Evolutionary conservation across 208 protist genomes (phyloP).

Genomic region (Histomonas meleagridis): DNA sequence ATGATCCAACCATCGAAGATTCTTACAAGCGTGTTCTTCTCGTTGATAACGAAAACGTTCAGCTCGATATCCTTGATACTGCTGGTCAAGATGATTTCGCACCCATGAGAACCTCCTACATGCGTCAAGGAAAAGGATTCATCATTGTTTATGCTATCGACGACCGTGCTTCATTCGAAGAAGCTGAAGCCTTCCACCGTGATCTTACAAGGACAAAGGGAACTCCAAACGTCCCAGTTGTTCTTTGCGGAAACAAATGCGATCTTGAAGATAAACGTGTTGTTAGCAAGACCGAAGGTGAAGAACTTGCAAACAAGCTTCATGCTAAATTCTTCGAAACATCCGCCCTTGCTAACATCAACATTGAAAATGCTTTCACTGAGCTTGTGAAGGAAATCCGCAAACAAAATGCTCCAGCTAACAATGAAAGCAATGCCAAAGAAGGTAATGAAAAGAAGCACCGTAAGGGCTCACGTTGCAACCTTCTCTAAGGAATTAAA

Average conservation of each 20-base stretch:
- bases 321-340: constrained; percentile 54
- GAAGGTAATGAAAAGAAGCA: too few relatives aligned
- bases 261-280: constrained; percentile 54
- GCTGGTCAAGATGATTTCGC: constrained; percentile 50
- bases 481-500: too few relatives aligned
- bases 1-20: constrained; percentile 57
- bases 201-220: constrained; percentile 46
- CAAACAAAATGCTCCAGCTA: not conserved
- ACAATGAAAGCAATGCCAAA: too few relatives aligned
- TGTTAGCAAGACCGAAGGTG: constrained; percentile 53
- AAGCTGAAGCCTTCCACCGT: constrained; percentile 42
- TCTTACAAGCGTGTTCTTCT: constrained; percentile 43
- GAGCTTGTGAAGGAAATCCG: constrained; percentile 56
- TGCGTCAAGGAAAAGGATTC: constrained; percentile 48
- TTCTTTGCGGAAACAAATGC: constrained; percentile 59
- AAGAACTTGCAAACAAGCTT: constrained; percentile 50
- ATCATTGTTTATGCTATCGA: constrained; percentile 45
- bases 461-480: too few relatives aligned
- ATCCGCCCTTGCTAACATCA: constrained; percentile 55
- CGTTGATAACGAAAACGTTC: constrained; percentile 48
- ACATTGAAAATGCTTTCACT: constrained; percentile 58
- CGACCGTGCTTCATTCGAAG: constrained; percentile 42
- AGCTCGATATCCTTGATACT: constrained; percentile 50
- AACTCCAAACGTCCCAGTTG: constrained; percentile 24
- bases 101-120: constrained; percentile 42